phyloP scores from a whole-genome alignment of 176 grass and related monocot species.

The Bothriochloa decipiens region DNA sequence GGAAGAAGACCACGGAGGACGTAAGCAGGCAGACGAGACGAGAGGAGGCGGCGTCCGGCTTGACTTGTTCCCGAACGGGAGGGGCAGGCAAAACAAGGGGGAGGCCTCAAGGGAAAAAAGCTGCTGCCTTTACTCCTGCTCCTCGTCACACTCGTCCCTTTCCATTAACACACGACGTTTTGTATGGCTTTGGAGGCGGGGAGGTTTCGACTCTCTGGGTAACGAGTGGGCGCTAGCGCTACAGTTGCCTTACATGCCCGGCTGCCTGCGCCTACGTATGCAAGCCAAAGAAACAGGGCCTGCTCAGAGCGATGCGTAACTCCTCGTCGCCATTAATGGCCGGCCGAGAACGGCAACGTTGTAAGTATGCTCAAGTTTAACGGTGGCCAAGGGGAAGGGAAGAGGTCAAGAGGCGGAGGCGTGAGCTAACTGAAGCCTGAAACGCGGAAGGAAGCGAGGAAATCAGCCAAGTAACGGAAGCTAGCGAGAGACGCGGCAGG shows the following conservation, averaged over 20 bases:
- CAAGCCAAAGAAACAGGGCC: neutral
- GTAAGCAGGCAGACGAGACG: neutral
- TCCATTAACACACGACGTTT: constrained; percentile 21
- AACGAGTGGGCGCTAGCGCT: constrained; percentile 39
- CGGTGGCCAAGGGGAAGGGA: neutral
- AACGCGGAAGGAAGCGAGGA: neutral
- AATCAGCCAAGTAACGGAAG: neutral
- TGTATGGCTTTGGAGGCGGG: neutral
- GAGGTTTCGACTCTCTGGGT: neutral
- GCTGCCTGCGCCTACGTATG: constrained; percentile 6
- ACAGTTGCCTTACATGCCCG: constrained; percentile 40
- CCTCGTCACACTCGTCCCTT: neutral
- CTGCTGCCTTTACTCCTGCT: constrained; percentile 26
- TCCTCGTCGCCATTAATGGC: constrained; percentile 36
- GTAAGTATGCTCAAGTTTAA: neutral
- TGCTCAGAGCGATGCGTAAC: constrained; percentile 27
- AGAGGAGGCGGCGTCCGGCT: neutral
- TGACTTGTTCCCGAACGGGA: constrained; percentile 25
- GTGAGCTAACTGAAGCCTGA: neutral
- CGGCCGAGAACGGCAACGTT: constrained; percentile 27
- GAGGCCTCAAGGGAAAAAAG: constrained; percentile 10
- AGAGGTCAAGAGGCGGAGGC: neutral
- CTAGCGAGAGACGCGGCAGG: constrained; percentile 23
- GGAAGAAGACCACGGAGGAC: neutral
- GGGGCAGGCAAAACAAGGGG: neutral